These are phyloP conservation scores for Podaxis rugospora DNA, from an alignment of 768 basidiomycete genomes.

Conservation along the genomic window DNA sequence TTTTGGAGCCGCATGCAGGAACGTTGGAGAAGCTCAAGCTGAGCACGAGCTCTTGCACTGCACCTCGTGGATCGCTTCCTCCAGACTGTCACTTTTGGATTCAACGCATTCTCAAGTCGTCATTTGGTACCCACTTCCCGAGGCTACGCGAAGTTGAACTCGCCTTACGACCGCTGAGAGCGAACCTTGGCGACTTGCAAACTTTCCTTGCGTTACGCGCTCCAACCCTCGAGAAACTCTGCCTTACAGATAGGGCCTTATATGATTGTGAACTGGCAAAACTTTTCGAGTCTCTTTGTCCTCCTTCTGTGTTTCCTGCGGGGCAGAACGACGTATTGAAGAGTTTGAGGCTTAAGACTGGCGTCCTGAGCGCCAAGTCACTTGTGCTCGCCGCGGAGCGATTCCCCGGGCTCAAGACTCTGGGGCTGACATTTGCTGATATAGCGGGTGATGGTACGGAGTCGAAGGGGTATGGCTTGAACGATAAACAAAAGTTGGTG, in stretches of 20 bases:
- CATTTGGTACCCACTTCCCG: conserved; percentile 23
- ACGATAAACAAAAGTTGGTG: conserved; percentile 3
- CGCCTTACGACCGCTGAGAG: conserved; percentile 35
- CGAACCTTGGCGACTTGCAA: conserved; percentile 24
- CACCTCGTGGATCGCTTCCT: conserved; percentile 16
- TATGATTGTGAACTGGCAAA: conserved; percentile 23
- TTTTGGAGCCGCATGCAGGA: conserved; percentile 26
- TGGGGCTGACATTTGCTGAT: conserved; percentile 11
- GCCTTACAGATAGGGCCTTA: conserved; percentile 33
- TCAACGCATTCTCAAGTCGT: conserved; percentile 28
- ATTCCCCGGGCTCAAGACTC: conserved; percentile 8
- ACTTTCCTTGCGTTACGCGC: conserved; percentile 27
- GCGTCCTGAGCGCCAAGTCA: conserved; percentile 1
- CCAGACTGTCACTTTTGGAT: conserved; percentile 36
- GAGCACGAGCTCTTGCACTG: conserved; percentile 25
- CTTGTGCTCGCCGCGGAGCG: conserved; percentile 2
- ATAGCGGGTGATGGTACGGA: not conserved
- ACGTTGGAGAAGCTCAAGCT: conserved; percentile 34
- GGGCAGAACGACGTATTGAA: not conserved
- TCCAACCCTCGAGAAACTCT: conserved; percentile 26
- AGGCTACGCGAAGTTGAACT: conserved; percentile 28
- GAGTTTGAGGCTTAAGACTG: conserved; percentile 8
- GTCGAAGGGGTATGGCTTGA: not conserved
- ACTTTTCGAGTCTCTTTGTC: conserved; percentile 22
- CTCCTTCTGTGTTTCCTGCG: not conserved